Conservation (phyloP, 257 asterid species). For the Cordia subcordata region DNA sequence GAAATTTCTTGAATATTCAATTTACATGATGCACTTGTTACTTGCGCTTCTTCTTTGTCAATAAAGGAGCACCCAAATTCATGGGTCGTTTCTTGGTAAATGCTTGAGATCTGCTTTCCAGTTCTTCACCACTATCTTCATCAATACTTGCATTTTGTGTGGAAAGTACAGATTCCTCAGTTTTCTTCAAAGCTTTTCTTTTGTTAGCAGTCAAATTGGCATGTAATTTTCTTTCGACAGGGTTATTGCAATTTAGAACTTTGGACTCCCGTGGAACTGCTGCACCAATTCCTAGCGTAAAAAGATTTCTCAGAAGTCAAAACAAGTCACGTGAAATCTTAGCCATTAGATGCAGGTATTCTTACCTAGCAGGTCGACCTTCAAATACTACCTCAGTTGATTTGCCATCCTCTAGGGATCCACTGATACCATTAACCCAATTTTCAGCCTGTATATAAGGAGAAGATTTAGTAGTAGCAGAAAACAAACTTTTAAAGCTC, state of each 20-base stretch:
- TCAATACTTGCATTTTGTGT: constrained; percentile 33
- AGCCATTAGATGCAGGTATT: constrained; percentile 1
- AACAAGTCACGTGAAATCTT: background rate
- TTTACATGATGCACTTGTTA: constrained; percentile 12
- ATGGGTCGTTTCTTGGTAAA: constrained; percentile 61
- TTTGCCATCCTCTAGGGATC: constrained; percentile 29
- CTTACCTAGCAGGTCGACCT: constrained; percentile 78
- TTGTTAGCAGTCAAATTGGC: constrained; percentile 44
- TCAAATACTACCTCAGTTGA: constrained; percentile 37
- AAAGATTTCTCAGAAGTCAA: constrained; percentile 8
- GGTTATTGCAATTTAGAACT: constrained; percentile 37
- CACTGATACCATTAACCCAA: constrained; percentile 70
- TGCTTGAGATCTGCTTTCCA: constrained; percentile 63
- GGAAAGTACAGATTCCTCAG: constrained; percentile 30
- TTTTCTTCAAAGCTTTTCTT: constrained; percentile 30
- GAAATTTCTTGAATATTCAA: background rate
- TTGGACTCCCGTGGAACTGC: constrained; percentile 52
- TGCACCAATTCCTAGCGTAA: constrained; percentile 90
- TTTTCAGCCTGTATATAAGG: constrained; percentile 61
- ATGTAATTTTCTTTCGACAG: constrained; percentile 58
- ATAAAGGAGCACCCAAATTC: constrained; percentile 14
- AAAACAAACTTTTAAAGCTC: background rate
- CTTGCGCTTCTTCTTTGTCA: constrained; percentile 35
- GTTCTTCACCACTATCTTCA: constrained; percentile 66
- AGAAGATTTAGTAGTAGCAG: constrained; percentile 7